Evolutionary conservation across 1,284 basidiomycete species (phyloP).

Genomic region (Melampsora americana): DNA sequence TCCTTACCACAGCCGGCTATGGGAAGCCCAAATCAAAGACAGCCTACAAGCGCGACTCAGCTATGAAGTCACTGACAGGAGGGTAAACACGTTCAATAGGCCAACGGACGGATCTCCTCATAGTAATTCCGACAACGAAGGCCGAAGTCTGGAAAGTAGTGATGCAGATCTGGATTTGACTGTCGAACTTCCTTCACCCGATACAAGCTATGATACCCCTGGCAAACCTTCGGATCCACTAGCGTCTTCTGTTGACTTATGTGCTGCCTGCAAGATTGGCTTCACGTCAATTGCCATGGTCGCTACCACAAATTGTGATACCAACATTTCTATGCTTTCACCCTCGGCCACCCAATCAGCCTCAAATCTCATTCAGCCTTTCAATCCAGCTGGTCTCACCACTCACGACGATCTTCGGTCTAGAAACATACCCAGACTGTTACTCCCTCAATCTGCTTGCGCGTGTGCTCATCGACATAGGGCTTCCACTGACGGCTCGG

Average conservation of each 20-base stretch:
- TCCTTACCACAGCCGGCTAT: neutral
- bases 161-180: neutral
- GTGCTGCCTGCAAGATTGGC: neutral
- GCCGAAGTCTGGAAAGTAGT: slow-evolving; percentile 1
- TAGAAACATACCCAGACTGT: neutral
- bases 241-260: neutral
- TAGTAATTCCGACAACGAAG: neutral
- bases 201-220: slow-evolving; percentile 5
- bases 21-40: slow-evolving; percentile 1
- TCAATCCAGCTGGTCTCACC: neutral
- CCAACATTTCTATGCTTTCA: neutral
- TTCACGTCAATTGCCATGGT: slow-evolving; percentile 6
- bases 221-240: neutral
- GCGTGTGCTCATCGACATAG: neutral
- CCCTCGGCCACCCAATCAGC: neutral
- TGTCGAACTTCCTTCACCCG: neutral
- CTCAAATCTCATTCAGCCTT: neutral
- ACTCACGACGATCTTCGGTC: neutral
- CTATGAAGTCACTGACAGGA: neutral
- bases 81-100: neutral
- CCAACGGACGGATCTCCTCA: neutral
- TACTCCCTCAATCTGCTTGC: neutral
- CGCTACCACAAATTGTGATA: neutral
- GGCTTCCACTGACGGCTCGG: neutral
- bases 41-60: neutral